phyloP scores from a whole-genome alignment of 2,329 filamentous ascomycete species.

The Aspergillus ibericus region DNA sequence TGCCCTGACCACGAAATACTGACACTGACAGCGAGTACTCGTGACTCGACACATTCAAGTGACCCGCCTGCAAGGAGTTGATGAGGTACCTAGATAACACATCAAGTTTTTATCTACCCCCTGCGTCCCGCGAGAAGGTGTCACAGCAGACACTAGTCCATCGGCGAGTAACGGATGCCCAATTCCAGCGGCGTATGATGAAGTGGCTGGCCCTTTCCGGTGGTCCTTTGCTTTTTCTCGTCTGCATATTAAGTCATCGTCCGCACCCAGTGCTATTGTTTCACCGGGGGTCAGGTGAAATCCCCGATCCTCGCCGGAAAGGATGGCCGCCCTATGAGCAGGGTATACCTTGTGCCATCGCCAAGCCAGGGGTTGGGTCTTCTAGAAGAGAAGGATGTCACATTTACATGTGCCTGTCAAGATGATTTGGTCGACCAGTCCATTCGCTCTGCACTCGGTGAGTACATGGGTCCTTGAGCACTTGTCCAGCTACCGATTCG shows the following conservation, averaged over 20 bases:
- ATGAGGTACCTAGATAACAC: neutral
- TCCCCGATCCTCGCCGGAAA: neutral
- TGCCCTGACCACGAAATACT: neutral
- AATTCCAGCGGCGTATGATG: neutral
- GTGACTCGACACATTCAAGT: neutral
- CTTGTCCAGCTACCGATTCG: too few relatives aligned
- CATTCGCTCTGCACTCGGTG: too few relatives aligned
- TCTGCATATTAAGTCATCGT: slow-evolving; percentile 3
- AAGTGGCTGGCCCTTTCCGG: neutral
- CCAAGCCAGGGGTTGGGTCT: neutral
- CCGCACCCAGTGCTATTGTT: neutral
- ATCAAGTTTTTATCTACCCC: neutral
- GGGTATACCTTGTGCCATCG: neutral
- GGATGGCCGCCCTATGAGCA: neutral
- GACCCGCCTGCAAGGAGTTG: slow-evolving; percentile 2
- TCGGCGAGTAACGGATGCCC: neutral
- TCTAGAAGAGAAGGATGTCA: neutral
- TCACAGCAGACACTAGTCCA: neutral
- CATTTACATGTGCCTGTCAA: neutral
- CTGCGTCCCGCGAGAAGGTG: neutral
- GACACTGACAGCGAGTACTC: neutral
- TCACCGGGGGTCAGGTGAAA: neutral
- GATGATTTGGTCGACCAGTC: neutral
- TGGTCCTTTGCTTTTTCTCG: neutral
- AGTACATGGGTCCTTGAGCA: too few relatives aligned